Percentiles rank a stretch among this genome's conserved stretches.
phyloP scores from a whole-genome alignment of 805 yeast species.

The Saccharomycopsis oosterbeekiorum region DNA sequence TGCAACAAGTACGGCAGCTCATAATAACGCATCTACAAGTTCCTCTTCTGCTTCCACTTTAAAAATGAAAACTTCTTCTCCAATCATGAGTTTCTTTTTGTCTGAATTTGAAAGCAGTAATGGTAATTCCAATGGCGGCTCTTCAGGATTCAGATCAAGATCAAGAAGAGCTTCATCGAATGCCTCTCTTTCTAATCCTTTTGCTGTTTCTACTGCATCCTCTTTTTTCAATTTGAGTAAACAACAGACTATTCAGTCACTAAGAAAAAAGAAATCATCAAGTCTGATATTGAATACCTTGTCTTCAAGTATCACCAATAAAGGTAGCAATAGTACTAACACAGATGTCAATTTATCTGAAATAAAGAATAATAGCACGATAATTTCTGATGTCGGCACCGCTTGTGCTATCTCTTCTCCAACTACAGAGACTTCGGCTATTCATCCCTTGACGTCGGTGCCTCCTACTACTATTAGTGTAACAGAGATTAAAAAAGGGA shows the following conservation, averaged over 20 bases:
- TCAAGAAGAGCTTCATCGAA: not conserved
- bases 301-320: not conserved
- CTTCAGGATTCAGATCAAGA: not conserved
- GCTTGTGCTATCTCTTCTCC: not conserved
- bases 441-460: not conserved
- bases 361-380: not conserved
- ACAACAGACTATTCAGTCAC: not conserved
- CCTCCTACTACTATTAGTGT: not conserved
- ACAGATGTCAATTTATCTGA: not conserved
- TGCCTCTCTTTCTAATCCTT: not conserved
- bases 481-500: not conserved
- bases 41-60: not conserved
- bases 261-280: not conserved
- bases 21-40: not conserved
- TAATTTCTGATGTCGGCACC: not conserved
- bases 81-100: slow-evolving; percentile 15
- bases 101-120: slow-evolving; percentile 13
- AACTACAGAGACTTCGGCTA: not conserved
- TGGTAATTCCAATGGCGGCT: not conserved
- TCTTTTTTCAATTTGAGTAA: not conserved
- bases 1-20: not conserved
- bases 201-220: not conserved
- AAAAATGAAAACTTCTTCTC: slow-evolving; percentile 6
- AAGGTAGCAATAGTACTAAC: not conserved
- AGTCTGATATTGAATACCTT: not conserved